Percentiles rank a stretch among this genome's conserved stretches.
Conservation (phyloP, 345 rosid species). For the Pistacia atlantica region DNA sequence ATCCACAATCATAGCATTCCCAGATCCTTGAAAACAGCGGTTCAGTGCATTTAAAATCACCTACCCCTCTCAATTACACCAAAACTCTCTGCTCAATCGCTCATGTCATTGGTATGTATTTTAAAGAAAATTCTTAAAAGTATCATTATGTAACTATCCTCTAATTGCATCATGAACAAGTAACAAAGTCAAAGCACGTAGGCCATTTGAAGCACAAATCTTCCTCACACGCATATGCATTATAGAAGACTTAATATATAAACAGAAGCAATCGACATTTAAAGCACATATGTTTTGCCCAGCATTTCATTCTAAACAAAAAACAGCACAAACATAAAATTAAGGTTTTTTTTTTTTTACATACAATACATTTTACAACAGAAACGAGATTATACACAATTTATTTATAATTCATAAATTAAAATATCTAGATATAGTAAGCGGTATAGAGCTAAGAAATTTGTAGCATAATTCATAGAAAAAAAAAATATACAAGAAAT, state of each 20-base stretch:
- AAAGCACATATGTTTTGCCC: background rate
- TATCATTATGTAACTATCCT: background rate
- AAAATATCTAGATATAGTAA: too few relatives aligned
- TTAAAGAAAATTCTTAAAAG: background rate
- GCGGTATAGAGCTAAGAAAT: too few relatives aligned
- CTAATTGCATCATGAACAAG: background rate
- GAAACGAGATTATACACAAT: too few relatives aligned
- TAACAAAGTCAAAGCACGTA: background rate
- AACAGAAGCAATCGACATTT: background rate
- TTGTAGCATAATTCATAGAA: background rate
- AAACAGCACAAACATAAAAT: background rate
- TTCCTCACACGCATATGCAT: too few relatives aligned
- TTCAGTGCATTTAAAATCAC: background rate
- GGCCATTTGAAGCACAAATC: background rate
- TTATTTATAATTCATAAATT: too few relatives aligned
- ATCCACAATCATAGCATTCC: background rate
- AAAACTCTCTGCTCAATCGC: background rate
- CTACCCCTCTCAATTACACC: background rate
- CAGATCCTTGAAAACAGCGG: background rate
- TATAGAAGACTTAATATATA: too few relatives aligned
- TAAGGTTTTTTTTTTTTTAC: too few relatives aligned
- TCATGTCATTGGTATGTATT: background rate
- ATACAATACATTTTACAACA: too few relatives aligned
- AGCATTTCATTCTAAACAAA: background rate
- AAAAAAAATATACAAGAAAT: background rate